Evolutionary conservation across 2,329 filamentous ascomycete species (phyloP), one percentile per base, ranked within the genome.

Genomic region (Trichoderma gracile): DNA sequence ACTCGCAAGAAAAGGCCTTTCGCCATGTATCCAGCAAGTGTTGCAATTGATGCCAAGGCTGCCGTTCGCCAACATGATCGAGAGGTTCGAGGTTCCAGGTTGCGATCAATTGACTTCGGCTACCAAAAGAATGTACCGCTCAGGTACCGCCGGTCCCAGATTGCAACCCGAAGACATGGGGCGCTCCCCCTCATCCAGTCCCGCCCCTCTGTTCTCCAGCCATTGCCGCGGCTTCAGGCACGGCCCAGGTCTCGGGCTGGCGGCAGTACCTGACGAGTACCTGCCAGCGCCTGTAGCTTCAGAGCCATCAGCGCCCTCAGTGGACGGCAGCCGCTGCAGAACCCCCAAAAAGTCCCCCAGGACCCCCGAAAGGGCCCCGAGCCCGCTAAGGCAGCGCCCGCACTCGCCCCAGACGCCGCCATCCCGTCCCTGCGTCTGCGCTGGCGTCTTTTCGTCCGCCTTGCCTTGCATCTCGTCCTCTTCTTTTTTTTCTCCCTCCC

Each of bases 401-500:
- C 19, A 46, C 56, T 15, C 52, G 19, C 55, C 55, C 43, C 19
- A 38, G 8, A 19, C 33, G 27, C 55, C 63, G 54, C 63, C 54
- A 59, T 59, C 55, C 60, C 55, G 62, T 64, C 62, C 62, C 62
- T 64, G 61, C 62, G 54, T 64, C 62, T 47, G 45, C 38, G 62
- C 46, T 64, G 54, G 55, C 54, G 60, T 55, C 59, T 54, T 55
- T 46, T 38, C 21, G 40, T 52, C 40, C 27, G 49, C 33, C 10
- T 38, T 38, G 49, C 49, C 27, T 33, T 52, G 49, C 25, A 52
- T 27, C 49, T 52, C 42, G 53, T 42, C 43, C 33, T 64, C 38
- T 52, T 42, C 50, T 45, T 40, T 53, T 46, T 27, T 46, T 46
- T 43, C 21, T 15, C 40, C 47, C 33, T 43, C 23, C 45, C 53